phyloP scores from a whole-genome alignment of 2,329 filamentous ascomycete genomes.

The Colletotrichum euphorbiae region DNA sequence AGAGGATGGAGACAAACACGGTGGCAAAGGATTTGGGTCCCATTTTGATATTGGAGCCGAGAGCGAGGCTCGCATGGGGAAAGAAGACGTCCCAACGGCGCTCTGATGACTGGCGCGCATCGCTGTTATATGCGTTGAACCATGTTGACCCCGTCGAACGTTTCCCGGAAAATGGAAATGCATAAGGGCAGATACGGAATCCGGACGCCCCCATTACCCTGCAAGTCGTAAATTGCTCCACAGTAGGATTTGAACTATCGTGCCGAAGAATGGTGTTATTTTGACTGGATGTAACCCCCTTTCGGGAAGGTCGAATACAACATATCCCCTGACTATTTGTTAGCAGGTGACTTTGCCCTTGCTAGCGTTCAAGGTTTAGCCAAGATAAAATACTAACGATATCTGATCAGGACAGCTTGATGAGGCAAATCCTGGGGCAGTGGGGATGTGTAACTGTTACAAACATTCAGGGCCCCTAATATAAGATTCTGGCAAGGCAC shows the following conservation, averaged over 20 bases:
- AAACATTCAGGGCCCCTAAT: too few relatives aligned
- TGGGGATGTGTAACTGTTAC: too few relatives aligned
- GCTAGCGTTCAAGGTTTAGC: too few relatives aligned
- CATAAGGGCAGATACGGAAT: too few relatives aligned
- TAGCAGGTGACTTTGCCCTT: too few relatives aligned
- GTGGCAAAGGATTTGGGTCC: neutral
- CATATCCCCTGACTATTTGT: too few relatives aligned
- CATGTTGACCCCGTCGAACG: neutral
- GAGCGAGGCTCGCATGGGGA: too few relatives aligned
- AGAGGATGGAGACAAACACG: neutral
- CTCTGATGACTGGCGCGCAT: neutral
- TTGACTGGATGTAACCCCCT: neutral
- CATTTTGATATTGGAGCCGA: neutral
- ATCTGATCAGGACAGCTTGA: too few relatives aligned
- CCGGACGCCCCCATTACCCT: neutral
- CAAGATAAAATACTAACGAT: too few relatives aligned
- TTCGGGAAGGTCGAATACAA: conserved; percentile 13
- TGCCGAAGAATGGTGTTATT: conserved; percentile 5
- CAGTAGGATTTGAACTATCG: neutral
- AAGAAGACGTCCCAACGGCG: too few relatives aligned
- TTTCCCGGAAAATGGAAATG: neutral
- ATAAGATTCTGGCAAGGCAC: neutral
- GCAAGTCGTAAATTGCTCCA: neutral
- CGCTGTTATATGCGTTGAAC: neutral
- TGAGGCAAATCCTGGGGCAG: too few relatives aligned